These are phyloP conservation scores for Corynascus novoguineensis DNA, from an alignment of 495 filamentous ascomycete species.

Conservation along the genomic window DNA sequence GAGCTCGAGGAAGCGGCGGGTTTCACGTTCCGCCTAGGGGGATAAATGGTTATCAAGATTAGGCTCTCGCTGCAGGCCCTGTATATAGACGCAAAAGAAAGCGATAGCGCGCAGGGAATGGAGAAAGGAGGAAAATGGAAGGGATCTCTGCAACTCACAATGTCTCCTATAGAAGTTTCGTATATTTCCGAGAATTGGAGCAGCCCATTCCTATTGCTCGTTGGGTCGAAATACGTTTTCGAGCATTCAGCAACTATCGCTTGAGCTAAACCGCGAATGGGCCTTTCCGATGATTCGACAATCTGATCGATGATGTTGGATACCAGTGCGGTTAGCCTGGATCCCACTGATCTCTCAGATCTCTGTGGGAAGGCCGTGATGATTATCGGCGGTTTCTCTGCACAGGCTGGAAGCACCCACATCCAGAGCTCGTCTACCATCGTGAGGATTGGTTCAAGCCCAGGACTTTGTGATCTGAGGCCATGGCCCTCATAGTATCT, in stretches of 20 bases:
- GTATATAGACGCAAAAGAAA: no score
- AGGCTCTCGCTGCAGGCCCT: neutral
- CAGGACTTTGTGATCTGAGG: neutral
- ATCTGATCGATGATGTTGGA: neutral
- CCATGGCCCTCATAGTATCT: neutral
- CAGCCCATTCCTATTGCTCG: neutral
- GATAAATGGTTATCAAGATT: neutral
- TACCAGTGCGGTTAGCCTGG: neutral
- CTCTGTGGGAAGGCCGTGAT: neutral
- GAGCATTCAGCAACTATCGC: neutral
- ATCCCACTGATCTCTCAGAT: neutral
- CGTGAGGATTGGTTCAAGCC: neutral
- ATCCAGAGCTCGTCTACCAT: neutral
- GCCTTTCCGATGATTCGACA: neutral
- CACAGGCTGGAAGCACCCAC: neutral
- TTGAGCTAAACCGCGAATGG: neutral
- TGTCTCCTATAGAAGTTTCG: neutral
- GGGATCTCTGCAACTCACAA: no score
- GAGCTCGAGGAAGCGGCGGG: neutral
- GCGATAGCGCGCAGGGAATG: no score
- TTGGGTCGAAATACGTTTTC: neutral
- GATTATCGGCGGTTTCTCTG: neutral
- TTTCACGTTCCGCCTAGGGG: neutral
- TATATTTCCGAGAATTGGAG: neutral
- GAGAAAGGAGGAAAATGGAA: no score